Conservation (phyloP, 2,329 filamentous ascomycete species). For the Neonectria hederae region DNA sequence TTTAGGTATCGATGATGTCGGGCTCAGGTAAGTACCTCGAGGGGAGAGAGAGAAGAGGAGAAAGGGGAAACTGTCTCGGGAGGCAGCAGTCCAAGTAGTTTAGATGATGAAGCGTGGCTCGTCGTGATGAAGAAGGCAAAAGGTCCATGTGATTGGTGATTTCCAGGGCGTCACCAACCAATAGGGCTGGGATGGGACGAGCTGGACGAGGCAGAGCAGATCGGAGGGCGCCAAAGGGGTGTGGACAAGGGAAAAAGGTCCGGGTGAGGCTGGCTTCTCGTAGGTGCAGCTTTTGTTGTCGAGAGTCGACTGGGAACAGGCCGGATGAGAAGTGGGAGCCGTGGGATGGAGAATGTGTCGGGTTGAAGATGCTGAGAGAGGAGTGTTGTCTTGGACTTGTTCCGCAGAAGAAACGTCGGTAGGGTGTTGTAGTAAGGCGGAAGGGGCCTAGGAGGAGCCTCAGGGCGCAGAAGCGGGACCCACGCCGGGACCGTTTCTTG, state of each 20-base stretch:
- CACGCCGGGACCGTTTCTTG: slow-evolving; percentile 44
- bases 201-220: slow-evolving; percentile 47
- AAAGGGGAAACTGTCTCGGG: slow-evolving; percentile 43
- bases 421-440: slow-evolving; percentile 20
- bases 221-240: slow-evolving; percentile 44
- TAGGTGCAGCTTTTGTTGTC: slow-evolving; percentile 20
- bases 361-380: slow-evolving; percentile 36
- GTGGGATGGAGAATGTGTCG: slow-evolving; percentile 23
- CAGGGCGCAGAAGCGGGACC: slow-evolving; percentile 42
- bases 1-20: slow-evolving; percentile 42
- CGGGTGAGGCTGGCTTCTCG: slow-evolving; percentile 38
- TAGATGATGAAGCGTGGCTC: slow-evolving; percentile 41
- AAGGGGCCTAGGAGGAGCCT: slow-evolving; percentile 32
- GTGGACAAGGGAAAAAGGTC: slow-evolving; percentile 38
- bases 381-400: slow-evolving; percentile 19
- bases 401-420: slow-evolving; percentile 42
- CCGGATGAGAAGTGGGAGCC: slow-evolving; percentile 15
- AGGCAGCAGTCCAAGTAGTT: slow-evolving; percentile 37
- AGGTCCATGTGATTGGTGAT: slow-evolving; percentile 48
- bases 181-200: slow-evolving; percentile 46
- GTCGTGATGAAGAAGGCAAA: slow-evolving; percentile 43
- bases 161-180: slow-evolving; percentile 45
- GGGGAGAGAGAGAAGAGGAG: slow-evolving; percentile 34
- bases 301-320: slow-evolving; percentile 26
- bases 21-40: slow-evolving; percentile 34